A percentile compares a stretch with the other conserved stretches of the same genome.
phyloP scores from a whole-genome alignment of 345 rosid genomes.

The Euphorbia peplus region DNA sequence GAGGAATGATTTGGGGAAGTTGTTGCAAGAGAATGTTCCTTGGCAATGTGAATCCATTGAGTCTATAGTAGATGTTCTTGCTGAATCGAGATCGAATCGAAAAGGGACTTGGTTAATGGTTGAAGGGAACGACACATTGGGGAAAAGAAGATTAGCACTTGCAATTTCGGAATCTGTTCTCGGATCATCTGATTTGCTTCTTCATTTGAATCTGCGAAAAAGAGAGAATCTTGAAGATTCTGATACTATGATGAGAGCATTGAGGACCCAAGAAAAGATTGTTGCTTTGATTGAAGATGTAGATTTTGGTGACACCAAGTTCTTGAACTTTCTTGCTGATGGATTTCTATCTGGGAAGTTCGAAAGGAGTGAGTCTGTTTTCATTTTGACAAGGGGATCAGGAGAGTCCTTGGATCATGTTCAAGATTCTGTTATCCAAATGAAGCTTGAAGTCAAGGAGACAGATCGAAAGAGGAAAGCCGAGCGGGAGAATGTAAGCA shows the following conservation, averaged over 20 bases:
- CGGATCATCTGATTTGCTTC: slow-evolving; percentile 49
- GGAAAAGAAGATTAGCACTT: slow-evolving; percentile 71
- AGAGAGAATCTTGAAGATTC: slow-evolving; percentile 19
- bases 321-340: slow-evolving; percentile 50
- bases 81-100: slow-evolving; percentile 27
- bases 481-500: slow-evolving; percentile 38
- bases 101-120: slow-evolving; percentile 57
- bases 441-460: slow-evolving; percentile 49
- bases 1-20: slow-evolving; percentile 28
- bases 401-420: slow-evolving; percentile 29
- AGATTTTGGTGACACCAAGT: slow-evolving; percentile 52
- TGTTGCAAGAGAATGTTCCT: slow-evolving; percentile 60
- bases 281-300: slow-evolving; percentile 60
- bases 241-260: slow-evolving; percentile 33
- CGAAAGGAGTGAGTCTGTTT: slow-evolving; percentile 25
- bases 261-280: slow-evolving; percentile 31
- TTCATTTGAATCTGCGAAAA: slow-evolving; percentile 44
- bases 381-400: slow-evolving; percentile 48
- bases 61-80: slow-evolving; percentile 47
- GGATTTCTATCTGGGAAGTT: slow-evolving; percentile 37
- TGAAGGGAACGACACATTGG: slow-evolving; percentile 62
- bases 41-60: slow-evolving; percentile 65
- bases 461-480: slow-evolving; percentile 52
- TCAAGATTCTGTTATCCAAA: slow-evolving; percentile 41
- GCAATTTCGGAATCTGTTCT: slow-evolving; percentile 53